Conservation (phyloP, 1,284 basidiomycete species). For the Apiotrichum mycotoxinovorans region DNA sequence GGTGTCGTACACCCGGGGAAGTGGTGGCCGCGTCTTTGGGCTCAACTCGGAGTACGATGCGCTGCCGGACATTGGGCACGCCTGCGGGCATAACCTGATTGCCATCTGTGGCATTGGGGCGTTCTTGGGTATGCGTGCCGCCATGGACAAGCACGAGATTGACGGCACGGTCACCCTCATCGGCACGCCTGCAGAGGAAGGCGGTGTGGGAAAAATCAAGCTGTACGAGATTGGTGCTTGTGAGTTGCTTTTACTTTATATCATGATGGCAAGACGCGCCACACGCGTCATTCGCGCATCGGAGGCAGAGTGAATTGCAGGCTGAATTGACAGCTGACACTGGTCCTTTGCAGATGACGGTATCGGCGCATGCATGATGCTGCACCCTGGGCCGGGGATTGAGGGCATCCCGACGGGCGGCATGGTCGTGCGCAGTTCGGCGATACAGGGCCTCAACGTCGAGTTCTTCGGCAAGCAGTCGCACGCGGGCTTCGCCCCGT, state of each 20-base stretch:
- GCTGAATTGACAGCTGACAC: constrained; percentile 2
- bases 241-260: too few species aligned
- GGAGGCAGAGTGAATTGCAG: too few species aligned
- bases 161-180: constrained; percentile 71
- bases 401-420: constrained; percentile 2
- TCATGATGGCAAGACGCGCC: too few species aligned
- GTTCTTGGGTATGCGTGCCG: constrained; percentile 66
- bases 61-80: constrained; percentile 61
- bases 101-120: constrained; percentile 74
- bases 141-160: constrained; percentile 62
- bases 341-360: constrained; percentile 25
- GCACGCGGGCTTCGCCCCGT: constrained; percentile 59
- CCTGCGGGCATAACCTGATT: constrained; percentile 83
- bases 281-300: too few species aligned
- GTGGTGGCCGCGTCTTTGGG: constrained; percentile 61
- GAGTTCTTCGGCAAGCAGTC: constrained; percentile 55
- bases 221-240: constrained; percentile 74
- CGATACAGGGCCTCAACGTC: constrained; percentile 23
- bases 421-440: constrained; percentile 25
- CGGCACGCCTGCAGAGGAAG: constrained; percentile 84
- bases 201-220: constrained; percentile 69
- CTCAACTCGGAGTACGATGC: constrained; percentile 62
- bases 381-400: constrained; percentile 11
- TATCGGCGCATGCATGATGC: constrained; percentile 24
- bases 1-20: constrained; percentile 59